Evolutionary conservation across 2,329 filamentous ascomycete genomes (phyloP).

Genomic region (Cytospora schulzeri): DNA sequence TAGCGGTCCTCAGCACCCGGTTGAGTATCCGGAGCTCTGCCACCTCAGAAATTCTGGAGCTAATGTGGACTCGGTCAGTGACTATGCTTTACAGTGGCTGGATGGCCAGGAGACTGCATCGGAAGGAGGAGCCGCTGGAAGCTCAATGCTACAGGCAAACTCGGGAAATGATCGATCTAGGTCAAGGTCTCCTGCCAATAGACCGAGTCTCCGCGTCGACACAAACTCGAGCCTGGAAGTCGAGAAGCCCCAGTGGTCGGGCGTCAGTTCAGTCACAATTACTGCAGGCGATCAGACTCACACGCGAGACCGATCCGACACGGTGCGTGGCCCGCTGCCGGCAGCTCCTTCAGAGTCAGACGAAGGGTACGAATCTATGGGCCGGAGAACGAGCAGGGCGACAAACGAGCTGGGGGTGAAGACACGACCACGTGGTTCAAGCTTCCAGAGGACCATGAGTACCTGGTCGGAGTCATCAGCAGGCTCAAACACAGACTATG

Average conservation of each 20-base stretch:
- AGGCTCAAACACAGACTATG: conserved; percentile 1
- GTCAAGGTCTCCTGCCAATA: not conserved
- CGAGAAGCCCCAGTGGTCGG: conserved; percentile 9
- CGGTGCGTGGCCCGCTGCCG: conserved; percentile 2
- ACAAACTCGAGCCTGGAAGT: not conserved
- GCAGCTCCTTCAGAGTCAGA: conserved; percentile 11
- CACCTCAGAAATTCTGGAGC: conserved; percentile 1
- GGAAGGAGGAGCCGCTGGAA: not conserved
- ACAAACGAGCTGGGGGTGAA: conserved; percentile 5
- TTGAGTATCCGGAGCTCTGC: conserved; percentile 14
- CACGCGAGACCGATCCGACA: conserved; percentile 3
- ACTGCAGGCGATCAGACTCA: not conserved
- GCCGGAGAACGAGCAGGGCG: conserved; percentile 9
- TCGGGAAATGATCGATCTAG: not conserved
- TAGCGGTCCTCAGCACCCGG: not conserved
- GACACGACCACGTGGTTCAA: conserved; percentile 1
- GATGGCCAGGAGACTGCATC: conserved; percentile 1
- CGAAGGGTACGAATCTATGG: conserved; percentile 18
- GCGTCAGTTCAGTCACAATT: conserved; percentile 8
- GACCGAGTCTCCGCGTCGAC: conserved; percentile 1
- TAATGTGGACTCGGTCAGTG: conserved; percentile 13
- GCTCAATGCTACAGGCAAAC: not conserved
- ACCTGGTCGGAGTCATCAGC: conserved; percentile 13
- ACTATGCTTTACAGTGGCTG: conserved; percentile 18
- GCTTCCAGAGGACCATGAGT: conserved; percentile 20